Base-by-base conservation (phyloP, 257 asterid species). In the Solanum virginianum region DNA sequence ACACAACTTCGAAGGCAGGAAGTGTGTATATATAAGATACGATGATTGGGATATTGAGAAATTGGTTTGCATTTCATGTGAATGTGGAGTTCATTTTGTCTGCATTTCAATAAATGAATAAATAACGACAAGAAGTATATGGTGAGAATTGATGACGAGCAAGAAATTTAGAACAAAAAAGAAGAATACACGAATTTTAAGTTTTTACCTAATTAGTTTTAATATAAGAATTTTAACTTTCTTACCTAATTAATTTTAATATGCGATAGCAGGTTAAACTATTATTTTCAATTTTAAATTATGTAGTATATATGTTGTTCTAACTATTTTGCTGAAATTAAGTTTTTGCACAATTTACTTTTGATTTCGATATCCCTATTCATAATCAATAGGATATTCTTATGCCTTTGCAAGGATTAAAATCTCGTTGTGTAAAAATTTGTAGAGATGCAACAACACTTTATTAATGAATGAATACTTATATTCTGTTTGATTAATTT, bases 81-180 rank as follows among this genome's bases (percentile, higher is more conserved):
- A 89, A 93, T 94, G 92, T 90, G 90, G 88, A 89, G 90, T 90
- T 91, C 92, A 95, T 94, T 93, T 93, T 90, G 92, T 85, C 89
- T 91, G 90, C 87, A 92, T 95, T 94, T 91, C 86, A 68, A 68
- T 84, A 60, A 51, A 83, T 77, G 71, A 54, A 55, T 17, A 80
- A 85, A 80, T 69, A 70, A 84, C 26, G 86, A 59, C 71, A 88
- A 91, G 79, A 88, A 62, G 70, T 51, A 81, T 84, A 85, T 82
- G 88, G 86, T 24, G 82, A 86, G 84, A 62, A 80, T 80, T 80
- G 87, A 83, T 82, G 89, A 80, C 57, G 86, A 86, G 87, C 87
- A 88, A 85, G 85, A 86, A 87, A 87, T 88, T 88, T 90, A 85
- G 88, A 83, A 90, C 55, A 80, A 82, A 71, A 80, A 17, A 68